phyloP scores from a whole-genome alignment of 2,329 filamentous ascomycete genomes.

The Talaromyces sp. region DNA sequence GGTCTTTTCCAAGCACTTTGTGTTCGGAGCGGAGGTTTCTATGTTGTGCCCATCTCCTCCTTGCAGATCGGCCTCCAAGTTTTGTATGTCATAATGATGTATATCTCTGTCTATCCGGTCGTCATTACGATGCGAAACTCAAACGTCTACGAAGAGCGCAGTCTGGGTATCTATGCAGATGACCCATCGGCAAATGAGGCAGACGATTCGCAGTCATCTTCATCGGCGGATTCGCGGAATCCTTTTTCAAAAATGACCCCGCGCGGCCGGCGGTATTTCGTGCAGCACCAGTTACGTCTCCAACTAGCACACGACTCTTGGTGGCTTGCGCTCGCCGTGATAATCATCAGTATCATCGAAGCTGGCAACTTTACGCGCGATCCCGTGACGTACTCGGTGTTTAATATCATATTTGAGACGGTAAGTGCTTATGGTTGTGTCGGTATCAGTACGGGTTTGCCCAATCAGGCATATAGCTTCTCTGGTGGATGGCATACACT shows the following conservation, averaged over 20 bases:
- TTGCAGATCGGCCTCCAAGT: conserved; percentile 38
- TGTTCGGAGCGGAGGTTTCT: conserved; percentile 49
- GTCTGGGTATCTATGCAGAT: conserved; percentile 54
- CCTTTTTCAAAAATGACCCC: neutral
- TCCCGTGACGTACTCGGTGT: conserved; percentile 43
- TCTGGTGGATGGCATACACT: conserved; percentile 44
- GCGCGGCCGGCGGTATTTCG: conserved; percentile 14
- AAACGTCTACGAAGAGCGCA: conserved; percentile 61
- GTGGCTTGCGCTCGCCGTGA: conserved; percentile 56
- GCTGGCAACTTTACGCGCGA: conserved; percentile 50
- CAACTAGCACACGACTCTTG: conserved; percentile 62
- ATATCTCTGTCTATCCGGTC: conserved; percentile 60
- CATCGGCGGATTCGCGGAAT: neutral
- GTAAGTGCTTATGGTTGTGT: conserved; percentile 32
- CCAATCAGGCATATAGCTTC: conserved; percentile 46
- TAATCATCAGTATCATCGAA: conserved; percentile 57
- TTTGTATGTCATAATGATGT: conserved; percentile 61
- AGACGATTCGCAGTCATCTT: neutral
- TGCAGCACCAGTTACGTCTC: conserved; percentile 52
- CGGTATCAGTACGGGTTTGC: conserved; percentile 47
- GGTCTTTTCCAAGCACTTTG: conserved; percentile 59
- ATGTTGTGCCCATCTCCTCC: conserved; percentile 48
- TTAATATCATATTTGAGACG: conserved; percentile 46
- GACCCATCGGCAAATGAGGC: conserved; percentile 20
- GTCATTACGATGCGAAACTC: conserved; percentile 60